phyloP scores from a whole-genome alignment of 805 yeast species.

The Hanseniaspora clermontiae region DNA sequence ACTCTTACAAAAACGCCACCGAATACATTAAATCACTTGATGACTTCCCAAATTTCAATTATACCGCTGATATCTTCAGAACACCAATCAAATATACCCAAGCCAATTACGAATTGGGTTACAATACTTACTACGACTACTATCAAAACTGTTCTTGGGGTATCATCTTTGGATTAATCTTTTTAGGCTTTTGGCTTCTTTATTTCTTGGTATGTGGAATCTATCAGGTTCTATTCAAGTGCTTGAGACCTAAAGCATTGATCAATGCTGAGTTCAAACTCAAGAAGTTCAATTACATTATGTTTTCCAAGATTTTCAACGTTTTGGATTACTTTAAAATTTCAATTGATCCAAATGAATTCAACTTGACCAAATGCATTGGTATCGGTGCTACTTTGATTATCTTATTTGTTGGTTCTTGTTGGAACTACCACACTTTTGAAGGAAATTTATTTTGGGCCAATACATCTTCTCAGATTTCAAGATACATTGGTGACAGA shows the following conservation, averaged over 20 bases:
- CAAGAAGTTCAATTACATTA: neutral
- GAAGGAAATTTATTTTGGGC: constrained; percentile 11
- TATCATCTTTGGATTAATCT: constrained; percentile 35
- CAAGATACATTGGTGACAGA: constrained; percentile 35
- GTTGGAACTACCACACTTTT: constrained; percentile 14
- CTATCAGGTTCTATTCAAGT: constrained; percentile 18
- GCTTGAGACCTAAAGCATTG: neutral
- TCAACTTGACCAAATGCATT: constrained; percentile 11
- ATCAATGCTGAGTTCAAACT: constrained; percentile 13
- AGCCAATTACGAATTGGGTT: neutral
- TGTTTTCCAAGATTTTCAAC: constrained; percentile 21
- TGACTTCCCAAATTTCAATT: neutral
- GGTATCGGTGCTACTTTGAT: constrained; percentile 12
- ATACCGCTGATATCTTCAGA: neutral
- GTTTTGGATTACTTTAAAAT: constrained; percentile 4
- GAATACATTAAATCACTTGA: constrained; percentile 7
- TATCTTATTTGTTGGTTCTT: constrained; percentile 9
- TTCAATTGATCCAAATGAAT: neutral
- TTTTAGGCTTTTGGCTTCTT: constrained; percentile 39
- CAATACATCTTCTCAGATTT: constrained; percentile 10
- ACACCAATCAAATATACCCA: constrained; percentile 8
- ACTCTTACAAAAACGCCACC: constrained; percentile 23
- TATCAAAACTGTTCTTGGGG: constrained; percentile 27
- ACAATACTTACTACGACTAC: neutral
- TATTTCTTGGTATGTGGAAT: constrained; percentile 33